Conservation (phyloP, 176 grass and related monocot species). For the Triticum timopheevii region DNA sequence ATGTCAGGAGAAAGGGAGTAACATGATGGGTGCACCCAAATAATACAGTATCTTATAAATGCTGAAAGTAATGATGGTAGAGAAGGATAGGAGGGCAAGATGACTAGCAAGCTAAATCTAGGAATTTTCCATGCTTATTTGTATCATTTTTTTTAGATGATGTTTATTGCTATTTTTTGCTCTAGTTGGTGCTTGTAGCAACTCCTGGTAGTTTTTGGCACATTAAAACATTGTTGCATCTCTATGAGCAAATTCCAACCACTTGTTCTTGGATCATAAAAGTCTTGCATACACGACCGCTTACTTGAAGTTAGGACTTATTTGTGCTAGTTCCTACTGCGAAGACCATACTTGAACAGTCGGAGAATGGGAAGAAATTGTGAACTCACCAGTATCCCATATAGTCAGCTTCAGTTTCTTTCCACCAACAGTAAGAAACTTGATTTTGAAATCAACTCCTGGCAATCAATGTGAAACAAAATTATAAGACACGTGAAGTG, state of each 20-base stretch:
- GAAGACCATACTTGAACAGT: background rate
- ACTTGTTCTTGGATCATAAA: background rate
- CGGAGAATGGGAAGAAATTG: background rate
- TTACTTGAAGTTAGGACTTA: background rate
- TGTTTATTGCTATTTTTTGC: background rate
- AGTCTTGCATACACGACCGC: background rate
- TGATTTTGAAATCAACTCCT: constrained; percentile 99
- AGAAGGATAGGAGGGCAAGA: constrained; percentile 1
- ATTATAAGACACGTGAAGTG: background rate
- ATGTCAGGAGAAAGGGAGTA: constrained; percentile 14
- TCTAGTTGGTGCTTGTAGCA: background rate
- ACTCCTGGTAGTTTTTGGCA: constrained; percentile 7
- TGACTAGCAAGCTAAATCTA: background rate
- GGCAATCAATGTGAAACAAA: constrained; percentile 34
- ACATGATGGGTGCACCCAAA: constrained; percentile 14
- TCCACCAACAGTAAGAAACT: constrained; percentile 72
- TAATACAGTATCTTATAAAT: constrained; percentile 32
- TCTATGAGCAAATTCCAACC: background rate
- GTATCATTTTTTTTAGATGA: background rate
- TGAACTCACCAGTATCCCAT: constrained; percentile 90
- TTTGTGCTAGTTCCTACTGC: background rate
- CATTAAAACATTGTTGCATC: constrained; percentile 5
- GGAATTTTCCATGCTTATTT: background rate
- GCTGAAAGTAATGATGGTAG: constrained; percentile 18
- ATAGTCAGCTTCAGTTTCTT: constrained; percentile 95